A percentile compares a stretch with the other conserved stretches of the same genome.
phyloP scores from a whole-genome alignment of 2,329 filamentous ascomycete genomes.

The Rhexocercosporidium sp. region DNA sequence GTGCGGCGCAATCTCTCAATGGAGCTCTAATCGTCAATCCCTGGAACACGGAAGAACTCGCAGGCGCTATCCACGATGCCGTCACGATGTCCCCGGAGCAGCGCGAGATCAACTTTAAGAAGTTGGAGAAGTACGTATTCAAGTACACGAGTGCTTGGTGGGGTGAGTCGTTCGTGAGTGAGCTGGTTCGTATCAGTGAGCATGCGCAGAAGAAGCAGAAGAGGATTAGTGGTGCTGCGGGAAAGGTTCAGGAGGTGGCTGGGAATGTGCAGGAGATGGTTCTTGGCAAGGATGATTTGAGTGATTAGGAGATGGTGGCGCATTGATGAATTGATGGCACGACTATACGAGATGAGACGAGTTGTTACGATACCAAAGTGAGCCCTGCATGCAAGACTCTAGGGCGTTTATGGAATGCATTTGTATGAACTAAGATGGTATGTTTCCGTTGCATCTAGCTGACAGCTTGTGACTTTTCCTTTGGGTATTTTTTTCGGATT shows the following conservation, averaged over 20 bases:
- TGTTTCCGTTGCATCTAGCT: not conserved
- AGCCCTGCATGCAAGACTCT: conserved; percentile 13
- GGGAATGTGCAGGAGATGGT: conserved; percentile 26
- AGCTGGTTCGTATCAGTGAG: conserved; percentile 58
- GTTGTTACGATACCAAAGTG: conserved; percentile 16
- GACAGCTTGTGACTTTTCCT: not conserved
- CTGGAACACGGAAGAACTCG: conserved; percentile 97
- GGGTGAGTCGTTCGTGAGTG: conserved; percentile 90
- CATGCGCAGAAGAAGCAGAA: conserved; percentile 41
- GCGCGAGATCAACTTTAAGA: conserved; percentile 84
- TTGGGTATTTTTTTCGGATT: too few species aligned
- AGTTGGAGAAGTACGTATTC: conserved; percentile 92
- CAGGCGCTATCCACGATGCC: conserved; percentile 92
- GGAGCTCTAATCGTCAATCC: conserved; percentile 95
- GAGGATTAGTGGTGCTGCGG: conserved; percentile 18
- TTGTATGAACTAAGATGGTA: not conserved
- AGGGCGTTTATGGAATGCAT: conserved; percentile 12
- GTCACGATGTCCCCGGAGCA: conserved; percentile 95
- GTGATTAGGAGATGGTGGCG: not conserved
- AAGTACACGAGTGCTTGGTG: conserved; percentile 98
- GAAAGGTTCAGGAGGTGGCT: conserved; percentile 29
- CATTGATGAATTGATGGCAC: not conserved
- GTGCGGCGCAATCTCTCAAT: conserved; percentile 92
- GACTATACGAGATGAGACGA: not conserved
- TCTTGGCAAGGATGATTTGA: conserved; percentile 9